Conservation (phyloP, 768 basidiomycete genomes). For the Russula dissimulans region DNA sequence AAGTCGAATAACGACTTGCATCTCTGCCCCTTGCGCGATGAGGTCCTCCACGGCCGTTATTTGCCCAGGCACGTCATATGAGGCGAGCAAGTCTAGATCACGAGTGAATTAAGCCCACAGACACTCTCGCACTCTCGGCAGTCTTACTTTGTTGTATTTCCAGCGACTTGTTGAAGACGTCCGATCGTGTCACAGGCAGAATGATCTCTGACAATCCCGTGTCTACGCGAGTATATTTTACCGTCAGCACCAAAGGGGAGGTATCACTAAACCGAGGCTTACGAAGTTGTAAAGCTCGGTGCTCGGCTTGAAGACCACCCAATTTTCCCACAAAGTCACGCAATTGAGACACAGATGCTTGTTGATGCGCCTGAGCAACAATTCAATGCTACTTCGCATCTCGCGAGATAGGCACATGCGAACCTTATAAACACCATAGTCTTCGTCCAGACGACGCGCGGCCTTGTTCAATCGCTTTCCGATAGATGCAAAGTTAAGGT, state of each 20-base stretch:
- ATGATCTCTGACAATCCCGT: constrained; percentile 91
- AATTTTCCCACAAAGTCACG: constrained; percentile 93
- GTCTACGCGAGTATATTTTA: constrained; percentile 40
- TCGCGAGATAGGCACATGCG: constrained; percentile 3
- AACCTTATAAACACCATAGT: constrained; percentile 95
- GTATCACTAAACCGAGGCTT: constrained; percentile 28
- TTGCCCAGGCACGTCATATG: constrained; percentile 76
- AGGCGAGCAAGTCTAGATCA: constrained; percentile 78
- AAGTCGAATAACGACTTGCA: constrained; percentile 69
- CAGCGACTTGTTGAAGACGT: constrained; percentile 82
- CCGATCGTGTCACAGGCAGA: constrained; percentile 73
- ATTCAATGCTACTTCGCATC: constrained; percentile 1
- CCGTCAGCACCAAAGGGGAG: neutral
- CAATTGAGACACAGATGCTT: constrained; percentile 85
- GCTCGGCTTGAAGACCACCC: constrained; percentile 86
- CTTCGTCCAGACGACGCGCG: constrained; percentile 80
- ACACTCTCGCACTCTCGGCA: neutral
- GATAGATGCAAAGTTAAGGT: constrained; percentile 86
- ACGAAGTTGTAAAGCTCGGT: constrained; percentile 85
- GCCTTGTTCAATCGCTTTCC: constrained; percentile 72
- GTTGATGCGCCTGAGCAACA: constrained; percentile 56
- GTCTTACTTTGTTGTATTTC: constrained; percentile 89
- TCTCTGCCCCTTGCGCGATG: constrained; percentile 77
- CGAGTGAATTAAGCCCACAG: constrained; percentile 3
- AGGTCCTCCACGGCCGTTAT: constrained; percentile 84